Base-by-base conservation (phyloP, 2,329 filamentous ascomycete genomes). In the Fusarium stilboides region DNA sequence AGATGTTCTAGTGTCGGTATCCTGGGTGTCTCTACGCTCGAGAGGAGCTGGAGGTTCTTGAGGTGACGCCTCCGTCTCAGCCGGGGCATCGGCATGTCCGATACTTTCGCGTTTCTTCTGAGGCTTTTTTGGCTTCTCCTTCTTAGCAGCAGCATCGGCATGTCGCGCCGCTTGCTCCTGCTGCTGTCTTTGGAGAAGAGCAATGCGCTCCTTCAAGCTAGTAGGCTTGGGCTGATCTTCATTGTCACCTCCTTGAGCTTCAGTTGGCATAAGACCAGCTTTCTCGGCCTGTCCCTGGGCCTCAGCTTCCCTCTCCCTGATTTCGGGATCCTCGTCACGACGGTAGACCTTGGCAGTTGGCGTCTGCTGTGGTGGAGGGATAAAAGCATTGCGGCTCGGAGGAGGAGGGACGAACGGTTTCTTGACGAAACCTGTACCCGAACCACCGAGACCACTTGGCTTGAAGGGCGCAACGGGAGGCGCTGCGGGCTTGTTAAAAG, bases 321-420 rank as follows among this genome's bases (percentile, higher is more conserved):
- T 85, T 74, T 90, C 88, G 1, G 93, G 92, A 69, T 98, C 94
- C 77, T 98, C 95, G 9, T 98, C 94, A 46, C 96, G 88, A 56
- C 90, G 89, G 77, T 98, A 97, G 22, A 94, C 79, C 81, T 91
- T 97, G 47, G 91, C 86, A 7, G 91, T 87, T 2, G 91, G 90
- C 17, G 87, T 81, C 66, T 96, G 92, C 22, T 90, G 88, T 31
- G 87, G 85, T 6, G 92, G 90, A 24, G 96, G 93, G 12, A 99
- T 87, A 75, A 93, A 99, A 24, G 95, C 92, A 82, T 98, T 92
- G 71, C 94, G 92, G 79, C 94, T 97, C 1, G 96, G 96, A 19
- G 96, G 96, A 52, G 96, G 94, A 5, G 96, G 93, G 58, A 99
- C 94, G 75, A 98, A 99, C 1, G 95, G 94, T 81, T 98, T 98